Conservation (phyloP, 116 monocot genomes). For the Phalaenopsis hybrid region DNA sequence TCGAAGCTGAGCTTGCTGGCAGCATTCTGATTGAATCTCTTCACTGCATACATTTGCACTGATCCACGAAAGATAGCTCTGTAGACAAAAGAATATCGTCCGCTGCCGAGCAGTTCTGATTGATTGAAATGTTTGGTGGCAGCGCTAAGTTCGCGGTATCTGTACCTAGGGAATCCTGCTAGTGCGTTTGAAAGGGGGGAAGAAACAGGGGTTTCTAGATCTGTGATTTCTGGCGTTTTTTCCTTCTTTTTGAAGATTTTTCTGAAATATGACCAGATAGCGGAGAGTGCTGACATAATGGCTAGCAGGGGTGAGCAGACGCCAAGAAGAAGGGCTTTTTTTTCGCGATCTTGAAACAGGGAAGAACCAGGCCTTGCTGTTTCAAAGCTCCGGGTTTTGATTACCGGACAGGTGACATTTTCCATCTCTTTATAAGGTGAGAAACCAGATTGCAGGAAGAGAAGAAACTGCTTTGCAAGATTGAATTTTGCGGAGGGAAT, state of each 20-base stretch:
- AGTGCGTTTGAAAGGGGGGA: slow-evolving; percentile 14
- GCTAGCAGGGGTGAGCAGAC: background rate
- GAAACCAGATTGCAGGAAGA: slow-evolving; percentile 63
- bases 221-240: background rate
- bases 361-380: slow-evolving; percentile 13
- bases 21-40: slow-evolving; percentile 52
- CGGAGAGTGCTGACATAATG: slow-evolving; percentile 11
- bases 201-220: too few species aligned
- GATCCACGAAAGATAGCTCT: slow-evolving; percentile 33
- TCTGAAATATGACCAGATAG: slow-evolving; percentile 20
- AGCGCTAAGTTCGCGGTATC: slow-evolving; percentile 44
- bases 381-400: slow-evolving; percentile 51
- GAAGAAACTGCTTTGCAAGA: slow-evolving; percentile 30
- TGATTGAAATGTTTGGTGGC: slow-evolving; percentile 58
- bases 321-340: background rate
- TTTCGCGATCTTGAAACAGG: background rate
- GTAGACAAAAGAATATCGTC: slow-evolving; percentile 73
- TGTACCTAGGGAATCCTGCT: slow-evolving; percentile 59
- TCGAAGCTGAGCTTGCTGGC: slow-evolving; percentile 51
- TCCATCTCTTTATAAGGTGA: slow-evolving; percentile 58
- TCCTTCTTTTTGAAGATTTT: background rate
- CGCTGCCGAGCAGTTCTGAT: slow-evolving; percentile 49
- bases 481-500: slow-evolving; percentile 25
- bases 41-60: slow-evolving; percentile 48
- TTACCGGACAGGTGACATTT: slow-evolving; percentile 18